These are phyloP conservation scores for Botryotinia narcissicola DNA, from an alignment of 2,329 filamentous ascomycete genomes.

Conservation along the genomic window DNA sequence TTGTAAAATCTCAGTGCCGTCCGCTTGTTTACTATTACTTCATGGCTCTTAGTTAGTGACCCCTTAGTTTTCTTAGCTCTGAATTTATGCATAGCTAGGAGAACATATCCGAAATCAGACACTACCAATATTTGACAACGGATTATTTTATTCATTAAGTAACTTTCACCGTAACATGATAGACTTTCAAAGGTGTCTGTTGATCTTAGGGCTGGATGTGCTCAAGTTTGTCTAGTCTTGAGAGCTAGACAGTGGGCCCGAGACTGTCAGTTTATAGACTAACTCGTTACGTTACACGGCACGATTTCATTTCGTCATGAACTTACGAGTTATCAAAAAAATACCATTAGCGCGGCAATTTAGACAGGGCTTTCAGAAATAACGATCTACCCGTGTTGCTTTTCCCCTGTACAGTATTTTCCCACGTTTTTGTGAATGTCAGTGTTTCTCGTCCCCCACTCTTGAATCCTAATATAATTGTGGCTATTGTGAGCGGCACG, in stretches of 20 bases:
- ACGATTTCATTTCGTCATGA: not conserved
- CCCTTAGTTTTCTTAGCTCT: not conserved
- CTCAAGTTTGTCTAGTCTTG: not conserved
- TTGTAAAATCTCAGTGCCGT: not conserved
- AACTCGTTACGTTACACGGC: not conserved
- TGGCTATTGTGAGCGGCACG: not conserved
- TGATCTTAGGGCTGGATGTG: not conserved
- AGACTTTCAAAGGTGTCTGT: not conserved
- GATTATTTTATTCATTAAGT: not conserved
- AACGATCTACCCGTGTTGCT: not conserved
- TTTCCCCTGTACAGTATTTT: not conserved
- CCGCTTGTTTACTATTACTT: not conserved
- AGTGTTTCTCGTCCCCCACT: too few relatives aligned
- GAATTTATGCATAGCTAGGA: not conserved
- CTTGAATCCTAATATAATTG: not conserved
- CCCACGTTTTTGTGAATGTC: not conserved
- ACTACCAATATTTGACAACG: conserved; percentile 11
- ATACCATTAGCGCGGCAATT: not conserved
- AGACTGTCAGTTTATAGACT: not conserved
- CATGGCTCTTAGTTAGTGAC: not conserved
- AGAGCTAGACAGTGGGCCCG: not conserved
- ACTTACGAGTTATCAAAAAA: not conserved
- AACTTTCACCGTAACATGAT: not conserved
- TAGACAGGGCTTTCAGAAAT: not conserved
- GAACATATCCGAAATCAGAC: not conserved